Percentiles rank a stretch among this genome's conserved stretches.
These are phyloP conservation scores for Megacollybia platyphylla DNA, from an alignment of 1,284 basidiomycete species.

Conservation along the genomic window DNA sequence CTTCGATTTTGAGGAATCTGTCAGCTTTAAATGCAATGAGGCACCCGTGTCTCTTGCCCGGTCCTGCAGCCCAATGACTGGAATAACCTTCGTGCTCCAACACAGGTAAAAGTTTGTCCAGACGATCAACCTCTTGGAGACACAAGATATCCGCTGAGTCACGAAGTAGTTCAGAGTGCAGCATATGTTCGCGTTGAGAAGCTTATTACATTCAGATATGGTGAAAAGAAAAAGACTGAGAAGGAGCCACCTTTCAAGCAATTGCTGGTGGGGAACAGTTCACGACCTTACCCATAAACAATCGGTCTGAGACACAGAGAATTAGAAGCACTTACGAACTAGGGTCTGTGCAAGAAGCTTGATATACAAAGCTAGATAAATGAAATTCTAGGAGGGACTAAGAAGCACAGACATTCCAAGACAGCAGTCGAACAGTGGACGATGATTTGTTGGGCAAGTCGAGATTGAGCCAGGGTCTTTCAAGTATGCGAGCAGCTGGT, in stretches of 20 bases:
- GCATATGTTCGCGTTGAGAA: constrained; percentile 59
- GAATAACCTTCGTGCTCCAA: constrained; percentile 49
- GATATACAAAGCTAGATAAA: constrained; percentile 2
- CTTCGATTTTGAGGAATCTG: constrained; percentile 32
- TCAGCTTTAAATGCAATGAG: constrained; percentile 59
- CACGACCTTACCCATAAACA: constrained; percentile 41
- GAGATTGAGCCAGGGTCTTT: constrained; percentile 41
- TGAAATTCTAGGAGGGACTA: constrained; percentile 9
- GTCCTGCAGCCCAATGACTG: constrained; percentile 52
- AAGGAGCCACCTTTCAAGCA: constrained; percentile 40
- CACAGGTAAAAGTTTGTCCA: constrained; percentile 51
- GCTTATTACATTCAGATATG: constrained; percentile 16
- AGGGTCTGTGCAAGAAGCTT: constrained; percentile 69
- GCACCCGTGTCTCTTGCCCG: constrained; percentile 72
- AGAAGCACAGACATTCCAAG: constrained; percentile 61
- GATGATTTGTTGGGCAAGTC: background rate
- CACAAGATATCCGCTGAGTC: constrained; percentile 70
- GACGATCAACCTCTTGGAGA: constrained; percentile 74
- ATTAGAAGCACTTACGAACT: constrained; percentile 44
- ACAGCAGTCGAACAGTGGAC: constrained; percentile 28
- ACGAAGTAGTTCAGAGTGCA: constrained; percentile 57
- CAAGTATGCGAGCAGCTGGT: background rate
- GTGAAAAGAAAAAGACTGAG: too few species aligned
- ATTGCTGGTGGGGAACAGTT: constrained; percentile 76
- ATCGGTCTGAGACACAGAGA: background rate